phyloP scores from a whole-genome alignment of 2,329 filamentous ascomycete species.

The Metarhizium album region DNA sequence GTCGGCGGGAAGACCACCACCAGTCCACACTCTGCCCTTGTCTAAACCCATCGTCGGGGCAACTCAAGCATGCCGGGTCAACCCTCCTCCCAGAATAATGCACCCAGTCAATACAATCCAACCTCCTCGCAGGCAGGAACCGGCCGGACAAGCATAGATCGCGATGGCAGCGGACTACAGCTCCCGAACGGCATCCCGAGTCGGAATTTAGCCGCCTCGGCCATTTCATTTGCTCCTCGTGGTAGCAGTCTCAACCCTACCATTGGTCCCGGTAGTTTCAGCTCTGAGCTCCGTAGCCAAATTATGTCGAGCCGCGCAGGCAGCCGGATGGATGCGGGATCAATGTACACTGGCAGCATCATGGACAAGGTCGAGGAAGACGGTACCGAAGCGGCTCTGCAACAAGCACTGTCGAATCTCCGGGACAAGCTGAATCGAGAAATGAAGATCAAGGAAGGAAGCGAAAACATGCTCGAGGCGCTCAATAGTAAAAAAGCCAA shows the following conservation, averaged over 20 bases:
- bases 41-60: constrained; percentile 20
- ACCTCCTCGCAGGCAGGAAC: constrained; percentile 17
- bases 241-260: constrained; percentile 61
- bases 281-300: constrained; percentile 69
- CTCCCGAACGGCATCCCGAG: constrained; percentile 31
- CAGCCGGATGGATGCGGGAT: constrained; percentile 25
- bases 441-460: constrained; percentile 94
- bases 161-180: constrained; percentile 40
- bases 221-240: constrained; percentile 54
- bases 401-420: constrained; percentile 64
- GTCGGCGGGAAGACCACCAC: constrained; percentile 24
- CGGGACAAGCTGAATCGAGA: constrained; percentile 87
- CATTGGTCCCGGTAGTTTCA: constrained; percentile 75
- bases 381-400: constrained; percentile 43
- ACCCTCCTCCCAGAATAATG: constrained; percentile 24
- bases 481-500: constrained; percentile 91
- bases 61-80: constrained; percentile 21
- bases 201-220: constrained; percentile 41
- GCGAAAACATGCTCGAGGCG: constrained; percentile 94
- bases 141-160: constrained; percentile 39
- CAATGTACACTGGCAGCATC: constrained; percentile 26
- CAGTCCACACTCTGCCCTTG: constrained; percentile 22
- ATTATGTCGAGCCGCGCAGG: constrained; percentile 33
- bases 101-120: constrained; percentile 23
- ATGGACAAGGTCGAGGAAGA: constrained; percentile 55